Conservation (phyloP, 1,284 basidiomycete genomes). For the Naganishia cerealis region DNA sequence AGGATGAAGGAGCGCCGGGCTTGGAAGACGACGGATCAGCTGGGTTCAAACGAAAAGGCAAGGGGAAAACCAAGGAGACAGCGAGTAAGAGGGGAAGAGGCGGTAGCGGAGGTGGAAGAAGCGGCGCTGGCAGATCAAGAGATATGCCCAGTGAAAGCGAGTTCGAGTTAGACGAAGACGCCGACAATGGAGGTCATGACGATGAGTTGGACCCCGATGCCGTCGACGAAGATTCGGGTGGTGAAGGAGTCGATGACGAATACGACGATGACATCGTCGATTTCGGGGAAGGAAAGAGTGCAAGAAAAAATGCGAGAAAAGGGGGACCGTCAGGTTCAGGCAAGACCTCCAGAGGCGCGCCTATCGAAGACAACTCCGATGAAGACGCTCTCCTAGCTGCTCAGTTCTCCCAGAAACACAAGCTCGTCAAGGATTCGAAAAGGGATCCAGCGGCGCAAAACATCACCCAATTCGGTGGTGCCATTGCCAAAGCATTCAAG, state of each 20-base stretch:
- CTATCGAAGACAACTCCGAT: conserved; percentile 9
- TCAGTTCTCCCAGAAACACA: conserved; percentile 5
- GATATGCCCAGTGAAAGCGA: conserved; percentile 21
- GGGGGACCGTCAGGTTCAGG: neutral
- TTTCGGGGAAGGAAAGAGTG: conserved; percentile 4
- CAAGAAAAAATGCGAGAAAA: conserved; percentile 18
- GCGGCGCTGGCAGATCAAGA: neutral
- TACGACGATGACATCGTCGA: conserved; percentile 24
- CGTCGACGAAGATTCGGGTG: conserved; percentile 15
- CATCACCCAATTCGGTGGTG: conserved; percentile 10
- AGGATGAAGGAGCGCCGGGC: neutral
- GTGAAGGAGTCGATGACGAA: conserved; percentile 9
- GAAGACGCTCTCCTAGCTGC: conserved; percentile 10
- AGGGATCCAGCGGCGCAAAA: neutral
- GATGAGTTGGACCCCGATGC: conserved; percentile 10
- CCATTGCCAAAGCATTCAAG: conserved; percentile 21
- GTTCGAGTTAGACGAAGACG: conserved; percentile 27
- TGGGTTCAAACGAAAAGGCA: conserved; percentile 14
- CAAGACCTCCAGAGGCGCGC: neutral
- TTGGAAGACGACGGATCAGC: neutral
- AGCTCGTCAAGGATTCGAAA: conserved; percentile 6
- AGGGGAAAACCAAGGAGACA: conserved; percentile 8
- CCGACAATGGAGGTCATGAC: conserved; percentile 10
- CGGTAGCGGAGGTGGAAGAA: neutral
- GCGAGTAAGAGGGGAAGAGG: conserved; percentile 3